These are phyloP conservation scores for Fomitopsis serialis DNA, from an alignment of 768 basidiomycete genomes.

Conservation along the genomic window DNA sequence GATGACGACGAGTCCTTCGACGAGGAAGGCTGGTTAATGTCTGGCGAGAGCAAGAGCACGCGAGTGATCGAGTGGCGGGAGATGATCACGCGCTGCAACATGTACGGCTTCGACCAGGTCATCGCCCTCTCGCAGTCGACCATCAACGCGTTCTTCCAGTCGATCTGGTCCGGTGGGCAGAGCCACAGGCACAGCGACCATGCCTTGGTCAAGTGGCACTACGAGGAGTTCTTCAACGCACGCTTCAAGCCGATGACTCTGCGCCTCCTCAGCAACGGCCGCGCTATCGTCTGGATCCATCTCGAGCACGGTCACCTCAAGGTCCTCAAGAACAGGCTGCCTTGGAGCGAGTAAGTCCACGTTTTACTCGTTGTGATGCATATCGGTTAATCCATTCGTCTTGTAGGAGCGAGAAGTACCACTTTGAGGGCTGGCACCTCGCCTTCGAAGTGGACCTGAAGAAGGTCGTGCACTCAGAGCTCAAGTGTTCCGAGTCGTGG, in stretches of 20 bases:
- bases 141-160: constrained; percentile 19
- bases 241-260: constrained; percentile 18
- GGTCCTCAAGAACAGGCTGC: constrained; percentile 11
- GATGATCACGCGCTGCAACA: constrained; percentile 15
- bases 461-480: constrained; percentile 13
- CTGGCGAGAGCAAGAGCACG: neutral
- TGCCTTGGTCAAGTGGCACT: constrained; percentile 11
- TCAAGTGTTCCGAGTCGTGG: constrained; percentile 9
- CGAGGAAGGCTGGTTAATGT: neutral
- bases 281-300: constrained; percentile 20
- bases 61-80: constrained; percentile 11
- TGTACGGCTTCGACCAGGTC: constrained; percentile 23
- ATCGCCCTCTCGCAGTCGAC: constrained; percentile 22
- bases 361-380: neutral
- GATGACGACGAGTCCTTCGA: constrained; percentile 1
- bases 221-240: constrained; percentile 16
- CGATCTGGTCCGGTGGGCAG: constrained; percentile 10
- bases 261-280: constrained; percentile 18
- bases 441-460: constrained; percentile 26
- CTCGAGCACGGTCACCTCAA: constrained; percentile 18
- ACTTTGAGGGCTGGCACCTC: constrained; percentile 21
- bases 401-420: constrained; percentile 11
- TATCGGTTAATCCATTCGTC: neutral
- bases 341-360: constrained; percentile 8
- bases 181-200: constrained; percentile 8